A percentile compares a stretch with the other conserved stretches of the same genome.
Conservation (phyloP, 1,284 basidiomycete species). For the Afroboletus lepidellus region DNA sequence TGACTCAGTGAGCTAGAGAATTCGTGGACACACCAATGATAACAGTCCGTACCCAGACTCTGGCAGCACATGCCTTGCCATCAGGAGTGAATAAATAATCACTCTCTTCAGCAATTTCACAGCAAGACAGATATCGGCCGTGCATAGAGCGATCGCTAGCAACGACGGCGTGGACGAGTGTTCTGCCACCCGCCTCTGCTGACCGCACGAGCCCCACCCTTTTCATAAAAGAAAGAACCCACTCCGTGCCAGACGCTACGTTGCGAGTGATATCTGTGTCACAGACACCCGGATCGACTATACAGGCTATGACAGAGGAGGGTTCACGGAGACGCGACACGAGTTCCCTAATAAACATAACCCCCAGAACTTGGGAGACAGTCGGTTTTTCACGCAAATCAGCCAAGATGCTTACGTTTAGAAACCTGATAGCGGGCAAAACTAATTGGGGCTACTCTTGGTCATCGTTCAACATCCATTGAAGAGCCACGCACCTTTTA, state of each 20-base stretch:
- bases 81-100: slow-evolving; percentile 21
- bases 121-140: slow-evolving; percentile 24
- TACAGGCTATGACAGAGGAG: slow-evolving; percentile 26
- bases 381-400: background rate
- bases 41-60: slow-evolving; percentile 22
- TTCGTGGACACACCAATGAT: background rate
- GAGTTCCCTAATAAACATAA: slow-evolving; percentile 33
- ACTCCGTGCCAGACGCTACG: background rate
- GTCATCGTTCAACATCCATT: background rate
- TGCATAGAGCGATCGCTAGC: slow-evolving; percentile 23
- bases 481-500: slow-evolving; percentile 9
- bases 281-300: slow-evolving; percentile 35
- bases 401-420: slow-evolving; percentile 30
- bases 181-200: slow-evolving; percentile 25
- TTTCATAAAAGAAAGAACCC: background rate
- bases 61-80: slow-evolving; percentile 19
- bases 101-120: slow-evolving; percentile 18
- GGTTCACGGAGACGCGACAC: slow-evolving; percentile 24
- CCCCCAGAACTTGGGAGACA: slow-evolving; percentile 24
- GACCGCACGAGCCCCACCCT: slow-evolving; percentile 14
- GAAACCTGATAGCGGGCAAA: slow-evolving; percentile 30
- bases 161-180: slow-evolving; percentile 25
- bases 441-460: slow-evolving; percentile 6
- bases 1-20: background rate
- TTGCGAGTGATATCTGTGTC: slow-evolving; percentile 21